Conservation (phyloP, 225 moss, liverwort and hornwort species). For the Marchantia polymorpha region DNA sequence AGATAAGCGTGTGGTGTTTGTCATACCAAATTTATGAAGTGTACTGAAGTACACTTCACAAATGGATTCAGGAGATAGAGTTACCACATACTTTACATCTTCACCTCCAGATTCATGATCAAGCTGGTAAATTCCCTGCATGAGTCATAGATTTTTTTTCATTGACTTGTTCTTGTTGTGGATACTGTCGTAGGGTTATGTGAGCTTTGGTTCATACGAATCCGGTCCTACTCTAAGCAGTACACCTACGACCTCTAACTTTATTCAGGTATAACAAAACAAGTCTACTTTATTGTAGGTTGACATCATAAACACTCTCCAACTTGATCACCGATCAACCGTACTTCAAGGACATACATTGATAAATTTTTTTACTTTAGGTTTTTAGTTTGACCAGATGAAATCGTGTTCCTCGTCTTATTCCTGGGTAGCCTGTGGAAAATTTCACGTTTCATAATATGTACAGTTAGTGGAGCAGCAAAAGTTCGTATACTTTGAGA, state of each 20-base stretch:
- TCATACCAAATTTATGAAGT: background rate
- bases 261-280: slow-evolving; percentile 25
- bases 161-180: background rate
- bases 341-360: background rate
- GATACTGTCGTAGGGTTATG: slow-evolving; percentile 30
- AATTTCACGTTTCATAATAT: background rate
- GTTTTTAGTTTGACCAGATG: background rate
- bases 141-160: background rate
- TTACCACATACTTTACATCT: background rate
- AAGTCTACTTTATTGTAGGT: background rate
- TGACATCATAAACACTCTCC: no score
- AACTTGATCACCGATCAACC: background rate
- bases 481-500: background rate
- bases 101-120: background rate
- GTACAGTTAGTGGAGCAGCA: background rate
- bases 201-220: slow-evolving; percentile 41
- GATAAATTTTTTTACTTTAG: background rate
- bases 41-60: background rate
- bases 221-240: slow-evolving; percentile 7
- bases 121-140: background rate
- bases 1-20: background rate
- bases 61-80: background rate
- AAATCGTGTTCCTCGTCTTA: no score
- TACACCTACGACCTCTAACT: slow-evolving; percentile 15
- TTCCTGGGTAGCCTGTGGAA: background rate